These are phyloP conservation scores for Tolypocladium sp. DNA, from an alignment of 2,329 filamentous ascomycete genomes.

Conservation along the genomic window DNA sequence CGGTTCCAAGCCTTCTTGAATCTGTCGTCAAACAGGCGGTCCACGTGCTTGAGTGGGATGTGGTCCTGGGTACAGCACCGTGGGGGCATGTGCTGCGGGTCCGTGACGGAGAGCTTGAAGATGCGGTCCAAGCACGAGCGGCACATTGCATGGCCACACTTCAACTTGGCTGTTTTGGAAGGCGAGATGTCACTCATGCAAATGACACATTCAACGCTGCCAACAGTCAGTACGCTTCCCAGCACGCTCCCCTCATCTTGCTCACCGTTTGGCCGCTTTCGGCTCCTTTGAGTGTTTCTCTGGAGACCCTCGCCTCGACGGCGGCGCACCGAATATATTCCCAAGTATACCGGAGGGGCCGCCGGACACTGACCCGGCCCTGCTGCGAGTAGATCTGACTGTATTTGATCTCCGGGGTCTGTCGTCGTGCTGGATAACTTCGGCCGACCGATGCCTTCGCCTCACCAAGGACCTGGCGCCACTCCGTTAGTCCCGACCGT, in stretches of 20 bases:
- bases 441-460: conserved; percentile 10
- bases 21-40: conserved; percentile 59
- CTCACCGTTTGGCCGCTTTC: conserved; percentile 1
- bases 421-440: conserved; percentile 6
- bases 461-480: conserved; percentile 4
- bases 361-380: conserved; percentile 7
- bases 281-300: conserved; percentile 12
- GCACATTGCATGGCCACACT: conserved; percentile 78
- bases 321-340: conserved; percentile 15
- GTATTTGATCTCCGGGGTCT: conserved; percentile 7
- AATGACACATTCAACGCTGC: conserved; percentile 60
- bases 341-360: conserved; percentile 15
- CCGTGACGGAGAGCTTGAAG: conserved; percentile 67
- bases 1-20: conserved; percentile 77
- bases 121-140: conserved; percentile 62
- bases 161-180: conserved; percentile 58
- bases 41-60: conserved; percentile 69
- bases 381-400: conserved; percentile 7
- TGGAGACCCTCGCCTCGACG: conserved; percentile 15
- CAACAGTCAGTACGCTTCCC: conserved; percentile 6
- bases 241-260: background rate
- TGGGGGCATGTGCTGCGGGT: conserved; percentile 77
- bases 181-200: conserved; percentile 62
- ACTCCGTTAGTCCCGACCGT: background rate
- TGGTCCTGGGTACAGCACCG: conserved; percentile 66